Percentiles rank a stretch among this genome's conserved stretches.
Conservation (phyloP, 805 yeast species). For the Wickerhamomyces canadensis region DNA sequence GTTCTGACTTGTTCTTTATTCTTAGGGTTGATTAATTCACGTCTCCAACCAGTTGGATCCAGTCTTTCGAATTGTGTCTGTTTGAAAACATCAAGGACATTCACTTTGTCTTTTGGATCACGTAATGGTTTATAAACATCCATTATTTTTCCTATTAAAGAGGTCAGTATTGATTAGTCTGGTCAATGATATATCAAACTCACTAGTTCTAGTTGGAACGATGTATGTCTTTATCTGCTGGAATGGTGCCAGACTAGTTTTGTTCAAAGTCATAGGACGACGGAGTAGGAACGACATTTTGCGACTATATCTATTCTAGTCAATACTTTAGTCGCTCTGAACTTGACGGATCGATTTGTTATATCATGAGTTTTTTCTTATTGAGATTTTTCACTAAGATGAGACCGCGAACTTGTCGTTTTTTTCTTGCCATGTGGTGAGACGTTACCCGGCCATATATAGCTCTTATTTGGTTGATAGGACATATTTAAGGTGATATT, state of each 20-base stretch:
- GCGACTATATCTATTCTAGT: not conserved
- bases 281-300: not conserved
- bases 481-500: no score
- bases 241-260: conserved; percentile 1
- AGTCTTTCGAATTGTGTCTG: conserved; percentile 32
- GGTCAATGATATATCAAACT: no score
- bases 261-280: not conserved
- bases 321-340: no score
- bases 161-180: no score
- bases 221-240: conserved; percentile 9
- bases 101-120: conserved; percentile 7
- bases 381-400: not conserved
- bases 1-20: conserved; percentile 51
- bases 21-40: conserved; percentile 42
- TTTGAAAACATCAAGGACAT: conserved; percentile 33
- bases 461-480: no score
- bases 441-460: no score
- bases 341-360: no score
- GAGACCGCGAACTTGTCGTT: no score
- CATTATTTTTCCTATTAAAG: conserved; percentile 6
- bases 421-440: no score
- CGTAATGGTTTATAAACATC: conserved; percentile 19
- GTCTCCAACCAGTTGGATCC: conserved; percentile 70
- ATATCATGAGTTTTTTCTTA: not conserved
- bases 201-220: conserved; percentile 12